Percentiles rank a stretch among this genome's conserved stretches.
Evolutionary conservation across 768 basidiomycete genomes (phyloP).

Genomic region (Russula vinacea): DNA sequence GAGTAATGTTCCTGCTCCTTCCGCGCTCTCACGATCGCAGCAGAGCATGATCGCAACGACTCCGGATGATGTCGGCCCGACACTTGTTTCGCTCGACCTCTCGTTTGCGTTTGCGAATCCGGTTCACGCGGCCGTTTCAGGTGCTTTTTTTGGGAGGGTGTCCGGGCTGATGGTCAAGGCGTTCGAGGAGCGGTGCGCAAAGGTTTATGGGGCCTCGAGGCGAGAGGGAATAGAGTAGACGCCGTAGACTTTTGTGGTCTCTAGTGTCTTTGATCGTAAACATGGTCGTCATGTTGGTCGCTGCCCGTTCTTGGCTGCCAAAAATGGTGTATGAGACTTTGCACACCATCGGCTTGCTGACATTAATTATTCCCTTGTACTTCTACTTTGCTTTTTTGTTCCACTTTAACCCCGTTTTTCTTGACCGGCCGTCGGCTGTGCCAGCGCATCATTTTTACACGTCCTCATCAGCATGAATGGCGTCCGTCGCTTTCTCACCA

Average conservation of each 20-base stretch:
- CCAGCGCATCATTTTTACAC: not conserved
- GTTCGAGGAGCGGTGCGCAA: conserved; percentile 80
- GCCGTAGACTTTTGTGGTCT: not conserved
- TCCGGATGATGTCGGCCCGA: conserved; percentile 46
- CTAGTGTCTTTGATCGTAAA: not conserved
- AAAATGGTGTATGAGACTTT: not conserved
- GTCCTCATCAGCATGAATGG: conserved; percentile 34
- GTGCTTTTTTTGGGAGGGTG: conserved; percentile 82
- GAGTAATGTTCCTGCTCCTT: conserved; percentile 19
- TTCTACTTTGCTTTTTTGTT: not conserved
- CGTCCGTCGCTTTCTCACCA: conserved; percentile 36
- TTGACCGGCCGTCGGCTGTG: not conserved
- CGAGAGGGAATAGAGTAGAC: conserved; percentile 15
- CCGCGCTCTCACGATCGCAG: conserved; percentile 10
- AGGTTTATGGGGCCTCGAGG: conserved; percentile 60
- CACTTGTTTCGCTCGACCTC: conserved; percentile 80
- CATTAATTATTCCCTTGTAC: not conserved
- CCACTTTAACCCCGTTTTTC: not conserved
- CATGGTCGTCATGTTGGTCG: not conserved
- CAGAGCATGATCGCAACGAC: not conserved
- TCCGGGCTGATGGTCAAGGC: conserved; percentile 87
- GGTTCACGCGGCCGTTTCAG: conserved; percentile 76
- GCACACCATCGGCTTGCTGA: not conserved
- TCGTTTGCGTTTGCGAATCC: conserved; percentile 86
- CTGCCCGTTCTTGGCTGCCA: not conserved